Percentiles rank a stretch among this genome's conserved stretches.
Evolutionary conservation across 75 land plant species (phyloP).

Genomic region (Picea sitchensis): DNA sequence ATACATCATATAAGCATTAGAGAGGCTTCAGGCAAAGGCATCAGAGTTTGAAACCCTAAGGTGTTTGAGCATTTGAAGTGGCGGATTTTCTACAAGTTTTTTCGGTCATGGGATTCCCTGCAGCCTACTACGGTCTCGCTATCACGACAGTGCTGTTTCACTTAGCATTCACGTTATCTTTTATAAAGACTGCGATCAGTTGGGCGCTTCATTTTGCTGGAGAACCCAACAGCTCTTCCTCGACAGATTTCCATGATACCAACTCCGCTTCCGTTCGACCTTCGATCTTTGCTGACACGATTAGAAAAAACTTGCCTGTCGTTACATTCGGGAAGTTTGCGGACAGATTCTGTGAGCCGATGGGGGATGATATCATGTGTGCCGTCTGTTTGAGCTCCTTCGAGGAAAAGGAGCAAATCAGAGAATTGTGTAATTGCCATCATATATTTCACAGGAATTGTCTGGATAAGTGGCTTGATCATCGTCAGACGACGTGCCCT

Average conservation of each 20-base stretch:
- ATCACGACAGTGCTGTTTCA: constrained; percentile 41
- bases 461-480: constrained; percentile 55
- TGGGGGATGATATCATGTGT: constrained; percentile 13
- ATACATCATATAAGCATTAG: too few species aligned
- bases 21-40: too few species aligned
- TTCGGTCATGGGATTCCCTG: constrained; percentile 43
- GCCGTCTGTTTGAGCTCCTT: constrained; percentile 33
- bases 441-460: too few species aligned
- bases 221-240: constrained; percentile 13
- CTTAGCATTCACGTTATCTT: constrained; percentile 21
- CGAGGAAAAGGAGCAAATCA: background rate
- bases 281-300: constrained; percentile 25
- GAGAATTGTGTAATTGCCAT: too few species aligned
- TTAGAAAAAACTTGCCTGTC: too few species aligned
- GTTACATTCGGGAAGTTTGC: constrained; percentile 24
- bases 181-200: constrained; percentile 12
- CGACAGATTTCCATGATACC: constrained; percentile 1
- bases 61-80: too few species aligned
- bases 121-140: constrained; percentile 33
- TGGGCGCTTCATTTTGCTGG: constrained; percentile 23
- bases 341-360: background rate
- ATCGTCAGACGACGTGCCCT: constrained; percentile 45
- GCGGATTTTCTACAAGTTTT: background rate
- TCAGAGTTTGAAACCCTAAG: too few species aligned
- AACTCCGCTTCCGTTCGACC: background rate